Evolutionary conservation across 345 rosid genomes (phyloP).

Genomic region (Psidium guajava): DNA sequence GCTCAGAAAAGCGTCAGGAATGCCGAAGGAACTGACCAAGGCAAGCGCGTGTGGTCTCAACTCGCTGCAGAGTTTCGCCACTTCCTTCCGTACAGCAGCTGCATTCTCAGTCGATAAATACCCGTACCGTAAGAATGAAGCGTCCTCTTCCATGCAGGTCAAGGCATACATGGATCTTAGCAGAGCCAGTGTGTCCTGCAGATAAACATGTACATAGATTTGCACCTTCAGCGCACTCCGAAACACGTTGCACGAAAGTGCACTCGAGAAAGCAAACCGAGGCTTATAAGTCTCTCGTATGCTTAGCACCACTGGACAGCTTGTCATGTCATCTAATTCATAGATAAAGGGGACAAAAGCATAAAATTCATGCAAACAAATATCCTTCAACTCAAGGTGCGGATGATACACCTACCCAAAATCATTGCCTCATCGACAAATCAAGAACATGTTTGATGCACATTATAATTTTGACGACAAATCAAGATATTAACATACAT

Average conservation of each 20-base stretch:
- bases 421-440: not conserved
- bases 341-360: not conserved
- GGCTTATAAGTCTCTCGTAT: not conserved
- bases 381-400: not conserved
- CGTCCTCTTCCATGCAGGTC: slow-evolving; percentile 64
- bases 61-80: slow-evolving; percentile 55
- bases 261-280: not conserved
- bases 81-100: slow-evolving; percentile 57
- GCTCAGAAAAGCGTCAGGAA: slow-evolving; percentile 68
- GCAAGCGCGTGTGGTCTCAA: slow-evolving; percentile 75
- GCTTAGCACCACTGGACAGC: not conserved
- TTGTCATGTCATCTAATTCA: not conserved
- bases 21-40: slow-evolving; percentile 63
- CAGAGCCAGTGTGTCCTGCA: slow-evolving; percentile 47
- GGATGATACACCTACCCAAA: not conserved
- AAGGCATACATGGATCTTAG: slow-evolving; percentile 67
- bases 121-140: slow-evolving; percentile 59
- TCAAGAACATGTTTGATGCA: not conserved
- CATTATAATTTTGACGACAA: not conserved
- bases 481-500: not conserved
- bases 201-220: not conserved
- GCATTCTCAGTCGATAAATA: slow-evolving; percentile 51
- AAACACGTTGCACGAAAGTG: not conserved
- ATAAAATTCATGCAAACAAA: not conserved
- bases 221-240: not conserved